phyloP scores from a whole-genome alignment of 352 stramenopile genomes.

The Phytophthora syringae region DNA sequence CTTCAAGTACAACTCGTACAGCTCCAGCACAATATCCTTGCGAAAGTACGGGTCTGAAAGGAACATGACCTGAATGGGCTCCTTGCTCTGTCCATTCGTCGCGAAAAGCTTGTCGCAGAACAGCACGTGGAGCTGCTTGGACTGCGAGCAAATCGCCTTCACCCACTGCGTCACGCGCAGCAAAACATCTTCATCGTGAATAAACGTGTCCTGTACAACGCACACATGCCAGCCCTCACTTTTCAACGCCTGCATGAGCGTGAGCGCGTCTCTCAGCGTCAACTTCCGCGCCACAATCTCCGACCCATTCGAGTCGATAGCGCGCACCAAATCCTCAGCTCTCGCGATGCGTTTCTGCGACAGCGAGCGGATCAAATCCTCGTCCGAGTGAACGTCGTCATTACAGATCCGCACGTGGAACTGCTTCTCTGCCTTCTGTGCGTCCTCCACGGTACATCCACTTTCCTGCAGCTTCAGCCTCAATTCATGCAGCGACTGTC shows the following conservation, averaged over 20 bases:
- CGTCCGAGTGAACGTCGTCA: slow-evolving; percentile 98
- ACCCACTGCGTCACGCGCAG: slow-evolving; percentile 79
- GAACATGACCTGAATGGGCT: slow-evolving; percentile 91
- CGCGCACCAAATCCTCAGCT: slow-evolving; percentile 66
- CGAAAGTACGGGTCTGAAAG: slow-evolving; percentile 95
- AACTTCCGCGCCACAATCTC: slow-evolving; percentile 70
- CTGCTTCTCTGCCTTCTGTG: slow-evolving; percentile 44
- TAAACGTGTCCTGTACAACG: slow-evolving; percentile 72
- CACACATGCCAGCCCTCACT: slow-evolving; percentile 86
- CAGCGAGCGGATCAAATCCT: slow-evolving; percentile 96
- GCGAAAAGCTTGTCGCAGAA: slow-evolving; percentile 81
- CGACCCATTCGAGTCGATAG: slow-evolving; percentile 78
- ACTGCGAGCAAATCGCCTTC: slow-evolving; percentile 65
- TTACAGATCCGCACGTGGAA: slow-evolving; percentile 97
- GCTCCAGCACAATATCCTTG: slow-evolving; percentile 90
- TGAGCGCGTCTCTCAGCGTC: slow-evolving; percentile 61
- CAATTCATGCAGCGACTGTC: slow-evolving; percentile 46
- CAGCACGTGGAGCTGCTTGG: slow-evolving; percentile 61
- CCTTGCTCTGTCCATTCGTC: slow-evolving; percentile 39
- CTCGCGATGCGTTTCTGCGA: slow-evolving; percentile 69
- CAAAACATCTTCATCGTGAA: slow-evolving; percentile 75
- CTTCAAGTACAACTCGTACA: slow-evolving; percentile 96
- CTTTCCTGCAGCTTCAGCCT: slow-evolving; percentile 22
- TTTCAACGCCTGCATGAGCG: slow-evolving; percentile 82
- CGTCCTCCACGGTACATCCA: slow-evolving; percentile 20